These are phyloP conservation scores for Podila clonocystis DNA, from an alignment of 192 early-diverging fungal genomes.

Conservation along the genomic window DNA sequence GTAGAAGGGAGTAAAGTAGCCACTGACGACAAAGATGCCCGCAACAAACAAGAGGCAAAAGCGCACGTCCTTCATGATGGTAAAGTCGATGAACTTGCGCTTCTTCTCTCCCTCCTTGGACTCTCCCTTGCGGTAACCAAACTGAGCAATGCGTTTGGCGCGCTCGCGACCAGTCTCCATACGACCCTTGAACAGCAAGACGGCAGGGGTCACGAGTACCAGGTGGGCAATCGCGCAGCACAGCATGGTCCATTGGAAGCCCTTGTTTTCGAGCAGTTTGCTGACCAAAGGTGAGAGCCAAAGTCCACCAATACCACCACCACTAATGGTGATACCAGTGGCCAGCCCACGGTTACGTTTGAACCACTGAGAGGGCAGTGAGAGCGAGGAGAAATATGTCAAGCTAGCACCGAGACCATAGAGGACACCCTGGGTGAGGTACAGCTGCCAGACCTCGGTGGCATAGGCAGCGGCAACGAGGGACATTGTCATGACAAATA, in stretches of 20 bases:
- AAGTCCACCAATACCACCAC: neutral
- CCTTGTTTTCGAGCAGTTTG: neutral
- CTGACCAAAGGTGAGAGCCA: neutral
- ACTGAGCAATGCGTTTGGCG: conserved; percentile 24
- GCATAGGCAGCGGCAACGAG: neutral
- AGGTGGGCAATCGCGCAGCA: conserved; percentile 57
- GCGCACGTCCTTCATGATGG: conserved; percentile 30
- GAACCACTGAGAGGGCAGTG: conserved; percentile 69
- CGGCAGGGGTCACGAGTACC: conserved; percentile 37
- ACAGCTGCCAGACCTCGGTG: neutral
- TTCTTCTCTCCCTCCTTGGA: conserved; percentile 22
- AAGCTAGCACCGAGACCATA: conserved; percentile 27
- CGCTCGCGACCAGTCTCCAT: conserved; percentile 27
- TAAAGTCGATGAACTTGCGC: conserved; percentile 42
- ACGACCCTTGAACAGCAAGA: conserved; percentile 28
- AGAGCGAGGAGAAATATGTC: conserved; percentile 61
- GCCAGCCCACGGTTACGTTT: conserved; percentile 61
- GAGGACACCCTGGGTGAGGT: neutral
- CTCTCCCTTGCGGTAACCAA: conserved; percentile 39
- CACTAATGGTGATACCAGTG: conserved; percentile 47
- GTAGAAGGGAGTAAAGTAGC: conserved; percentile 36
- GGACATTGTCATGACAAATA: neutral
- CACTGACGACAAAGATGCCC: conserved; percentile 40
- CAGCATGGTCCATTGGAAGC: conserved; percentile 50
- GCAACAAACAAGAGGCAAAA: conserved; percentile 41